Conservation (phyloP, 2,329 filamentous ascomycete genomes). For the Coleophoma eucalyptorum region DNA sequence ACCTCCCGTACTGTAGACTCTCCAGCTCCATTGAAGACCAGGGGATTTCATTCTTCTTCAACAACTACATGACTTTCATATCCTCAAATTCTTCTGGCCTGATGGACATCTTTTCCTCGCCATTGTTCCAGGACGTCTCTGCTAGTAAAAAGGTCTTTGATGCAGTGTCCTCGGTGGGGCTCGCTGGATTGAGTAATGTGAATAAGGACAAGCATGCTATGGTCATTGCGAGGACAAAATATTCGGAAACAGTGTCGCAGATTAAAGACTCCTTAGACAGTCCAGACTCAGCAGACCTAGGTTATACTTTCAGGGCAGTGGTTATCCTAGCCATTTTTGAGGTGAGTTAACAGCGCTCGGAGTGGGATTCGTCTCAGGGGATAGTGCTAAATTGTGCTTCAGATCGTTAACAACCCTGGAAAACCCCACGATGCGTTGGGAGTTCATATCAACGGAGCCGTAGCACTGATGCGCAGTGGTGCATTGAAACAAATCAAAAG, state of each 20-base stretch:
- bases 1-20: neutral
- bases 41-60: slow-evolving; percentile 19
- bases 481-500: neutral
- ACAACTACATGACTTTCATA: slow-evolving; percentile 11
- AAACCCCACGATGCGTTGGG: slow-evolving; percentile 4
- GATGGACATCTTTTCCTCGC: slow-evolving; percentile 18
- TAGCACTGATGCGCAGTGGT: slow-evolving; percentile 13
- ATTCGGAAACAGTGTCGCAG: slow-evolving; percentile 43
- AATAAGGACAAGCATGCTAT: slow-evolving; percentile 32
- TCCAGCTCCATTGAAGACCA: slow-evolving; percentile 7
- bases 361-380: neutral
- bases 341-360: slow-evolving; percentile 9
- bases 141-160: slow-evolving; percentile 39
- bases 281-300: slow-evolving; percentile 39
- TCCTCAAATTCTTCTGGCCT: neutral
- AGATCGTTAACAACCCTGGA: slow-evolving; percentile 12
- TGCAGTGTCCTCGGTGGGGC: slow-evolving; percentile 49
- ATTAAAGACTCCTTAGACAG: slow-evolving; percentile 42
- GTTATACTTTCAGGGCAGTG: slow-evolving; percentile 48
- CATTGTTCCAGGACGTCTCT: slow-evolving; percentile 9
- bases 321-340: slow-evolving; percentile 50
- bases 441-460: slow-evolving; percentile 16
- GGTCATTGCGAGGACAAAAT: slow-evolving; percentile 44
- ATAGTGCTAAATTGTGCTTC: neutral
- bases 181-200: slow-evolving; percentile 44